phyloP scores from a whole-genome alignment of 2,329 filamentous ascomycete genomes.

The Bipolaris gigantea region DNA sequence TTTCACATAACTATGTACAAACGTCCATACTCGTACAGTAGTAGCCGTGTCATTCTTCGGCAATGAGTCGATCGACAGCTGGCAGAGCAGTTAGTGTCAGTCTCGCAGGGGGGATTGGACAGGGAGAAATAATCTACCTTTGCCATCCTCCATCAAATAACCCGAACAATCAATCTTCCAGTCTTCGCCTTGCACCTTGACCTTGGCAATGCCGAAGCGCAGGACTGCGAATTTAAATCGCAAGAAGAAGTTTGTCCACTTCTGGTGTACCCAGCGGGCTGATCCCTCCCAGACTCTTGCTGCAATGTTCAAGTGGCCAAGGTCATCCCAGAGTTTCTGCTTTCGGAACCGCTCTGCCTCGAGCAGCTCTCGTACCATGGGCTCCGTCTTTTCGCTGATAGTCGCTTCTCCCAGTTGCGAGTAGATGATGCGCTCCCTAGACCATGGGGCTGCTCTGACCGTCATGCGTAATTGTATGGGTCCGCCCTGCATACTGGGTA shows the following conservation, averaged over 20 bases:
- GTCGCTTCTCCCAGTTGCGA: slow-evolving; percentile 33
- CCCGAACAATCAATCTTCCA: slow-evolving; percentile 45
- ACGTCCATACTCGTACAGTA: neutral
- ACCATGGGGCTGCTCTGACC: slow-evolving; percentile 28
- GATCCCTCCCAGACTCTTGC: slow-evolving; percentile 30
- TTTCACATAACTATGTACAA: neutral
- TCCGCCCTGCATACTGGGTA: slow-evolving; percentile 35
- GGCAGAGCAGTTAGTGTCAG: slow-evolving; percentile 7
- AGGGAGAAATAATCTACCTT: slow-evolving; percentile 27
- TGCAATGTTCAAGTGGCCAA: slow-evolving; percentile 30
- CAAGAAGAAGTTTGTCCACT: slow-evolving; percentile 42
- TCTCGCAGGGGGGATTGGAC: too few relatives aligned
- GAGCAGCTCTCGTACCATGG: slow-evolving; percentile 34
- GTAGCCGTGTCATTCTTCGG: slow-evolving; percentile 24
- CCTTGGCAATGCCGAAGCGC: slow-evolving; percentile 36
- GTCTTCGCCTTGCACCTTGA: slow-evolving; percentile 36
- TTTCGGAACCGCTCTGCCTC: slow-evolving; percentile 35
- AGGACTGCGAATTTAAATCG: slow-evolving; percentile 41
- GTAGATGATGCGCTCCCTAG: slow-evolving; percentile 33
- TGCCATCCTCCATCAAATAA: slow-evolving; percentile 37
- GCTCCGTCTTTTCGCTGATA: slow-evolving; percentile 38
- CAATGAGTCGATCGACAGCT: slow-evolving; percentile 40
- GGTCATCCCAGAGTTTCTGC: slow-evolving; percentile 32
- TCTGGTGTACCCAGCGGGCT: slow-evolving; percentile 40
- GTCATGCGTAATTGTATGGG: slow-evolving; percentile 37